A percentile compares a stretch with the other conserved stretches of the same genome.
phyloP scores from a whole-genome alignment of 2,329 filamentous ascomycete species.

The Colletotrichum sp. region DNA sequence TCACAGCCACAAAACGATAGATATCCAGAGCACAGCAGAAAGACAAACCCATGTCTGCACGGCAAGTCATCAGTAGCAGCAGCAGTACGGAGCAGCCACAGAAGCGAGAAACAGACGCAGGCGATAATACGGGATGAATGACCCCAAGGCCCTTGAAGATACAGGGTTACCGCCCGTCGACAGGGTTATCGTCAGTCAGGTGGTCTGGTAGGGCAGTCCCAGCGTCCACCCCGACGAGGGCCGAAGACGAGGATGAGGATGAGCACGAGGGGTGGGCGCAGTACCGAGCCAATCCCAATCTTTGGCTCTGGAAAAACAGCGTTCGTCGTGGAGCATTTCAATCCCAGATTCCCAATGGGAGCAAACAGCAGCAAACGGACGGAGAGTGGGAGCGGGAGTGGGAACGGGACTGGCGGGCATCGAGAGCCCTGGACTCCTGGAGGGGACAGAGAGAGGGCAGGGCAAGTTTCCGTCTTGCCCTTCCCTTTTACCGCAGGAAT shows the following conservation, averaged over 20 bases:
- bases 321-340: neutral
- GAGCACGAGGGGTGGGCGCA: neutral
- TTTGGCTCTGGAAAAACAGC: neutral
- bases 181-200: constrained; percentile 13
- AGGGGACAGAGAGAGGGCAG: neutral
- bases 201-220: constrained; percentile 4
- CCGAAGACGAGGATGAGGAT: neutral
- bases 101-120: neutral
- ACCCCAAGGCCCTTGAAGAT: neutral
- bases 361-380: neutral
- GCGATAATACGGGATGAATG: neutral
- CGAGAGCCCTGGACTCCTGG: neutral
- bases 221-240: neutral
- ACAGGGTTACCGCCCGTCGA: neutral
- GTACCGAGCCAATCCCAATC: neutral
- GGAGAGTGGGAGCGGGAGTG: constrained; percentile 11
- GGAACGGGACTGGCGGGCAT: neutral
- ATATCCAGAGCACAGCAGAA: neutral
- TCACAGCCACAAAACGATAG: neutral
- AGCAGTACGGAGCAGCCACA: neutral
- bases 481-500: neutral
- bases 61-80: neutral
- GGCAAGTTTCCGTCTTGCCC: neutral
- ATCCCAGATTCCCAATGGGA: neutral
- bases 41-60: neutral